A percentile compares a stretch with the other conserved stretches of the same genome.
These are phyloP conservation scores for Podochytrium sp. DNA, from an alignment of 192 early-diverging fungal species.

Conservation along the genomic window DNA sequence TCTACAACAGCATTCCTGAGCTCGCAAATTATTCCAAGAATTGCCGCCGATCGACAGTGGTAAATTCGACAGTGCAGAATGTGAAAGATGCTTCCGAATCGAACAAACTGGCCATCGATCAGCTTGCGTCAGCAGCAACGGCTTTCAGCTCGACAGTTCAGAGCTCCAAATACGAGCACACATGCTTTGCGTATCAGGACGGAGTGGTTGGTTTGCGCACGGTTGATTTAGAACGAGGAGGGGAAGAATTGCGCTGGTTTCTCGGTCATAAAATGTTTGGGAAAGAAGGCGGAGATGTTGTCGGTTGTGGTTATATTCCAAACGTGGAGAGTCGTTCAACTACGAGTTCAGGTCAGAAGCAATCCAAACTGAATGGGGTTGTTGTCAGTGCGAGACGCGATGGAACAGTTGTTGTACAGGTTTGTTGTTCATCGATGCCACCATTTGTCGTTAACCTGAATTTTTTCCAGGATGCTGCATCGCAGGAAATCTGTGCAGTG, in stretches of 20 bases:
- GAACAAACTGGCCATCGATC: background rate
- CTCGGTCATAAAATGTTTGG: constrained; percentile 13
- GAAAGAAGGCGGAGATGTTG: constrained; percentile 12
- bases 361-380: constrained; percentile 14
- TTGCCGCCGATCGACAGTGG: too few species aligned
- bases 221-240: background rate
- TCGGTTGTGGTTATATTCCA: constrained; percentile 32
- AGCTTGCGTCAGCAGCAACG: constrained; percentile 25
- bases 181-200: constrained; percentile 22
- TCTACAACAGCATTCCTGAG: background rate
- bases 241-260: constrained; percentile 29
- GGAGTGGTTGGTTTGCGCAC: constrained; percentile 19
- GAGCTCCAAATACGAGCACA: constrained; percentile 8
- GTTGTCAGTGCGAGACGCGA: constrained; percentile 32
- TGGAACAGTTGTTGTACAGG: constrained; percentile 38
- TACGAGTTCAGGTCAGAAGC: constrained; percentile 3
- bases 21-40: too few species aligned
- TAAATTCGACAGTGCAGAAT: too few species aligned
- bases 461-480: constrained; percentile 20
- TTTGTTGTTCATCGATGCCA: background rate
- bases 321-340: constrained; percentile 4
- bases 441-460: background rate
- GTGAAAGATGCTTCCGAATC: too few species aligned
- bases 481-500: constrained; percentile 35
- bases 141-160: constrained; percentile 13